These are phyloP conservation scores for Colletotrichum graminicola DNA, from an alignment of 2,329 filamentous ascomycete genomes.

Conservation along the genomic window DNA sequence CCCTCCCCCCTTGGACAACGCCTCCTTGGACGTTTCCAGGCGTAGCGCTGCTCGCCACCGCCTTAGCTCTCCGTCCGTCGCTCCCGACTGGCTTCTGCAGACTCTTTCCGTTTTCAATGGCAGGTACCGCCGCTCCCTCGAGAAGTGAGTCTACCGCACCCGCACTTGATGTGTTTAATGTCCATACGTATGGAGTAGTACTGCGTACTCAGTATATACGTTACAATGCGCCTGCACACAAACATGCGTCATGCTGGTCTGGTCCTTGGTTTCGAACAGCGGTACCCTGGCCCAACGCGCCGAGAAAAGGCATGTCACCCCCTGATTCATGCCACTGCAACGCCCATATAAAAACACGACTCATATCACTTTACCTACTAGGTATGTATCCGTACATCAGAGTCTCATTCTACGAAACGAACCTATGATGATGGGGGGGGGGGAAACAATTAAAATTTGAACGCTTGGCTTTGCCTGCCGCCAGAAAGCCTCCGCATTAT, in stretches of 20 bases:
- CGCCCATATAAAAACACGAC: conserved; percentile 19
- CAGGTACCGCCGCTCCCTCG: background rate
- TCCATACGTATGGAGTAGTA: too few relatives aligned
- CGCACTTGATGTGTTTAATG: conserved; percentile 1
- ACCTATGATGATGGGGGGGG: background rate
- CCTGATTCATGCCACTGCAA: conserved; percentile 40
- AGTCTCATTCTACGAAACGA: conserved; percentile 12
- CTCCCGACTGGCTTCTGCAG: conserved; percentile 17
- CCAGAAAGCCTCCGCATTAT: conserved; percentile 22
- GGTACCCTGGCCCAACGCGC: conserved; percentile 30
- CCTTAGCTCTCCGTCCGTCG: background rate
- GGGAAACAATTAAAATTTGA: background rate
- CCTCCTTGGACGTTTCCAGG: conserved; percentile 29
- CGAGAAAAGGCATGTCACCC: conserved; percentile 11
- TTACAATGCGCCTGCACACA: conserved; percentile 30
- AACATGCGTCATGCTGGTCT: conserved; percentile 34
- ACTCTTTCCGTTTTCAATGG: conserved; percentile 33
- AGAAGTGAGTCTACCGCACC: background rate
- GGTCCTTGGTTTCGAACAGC: conserved; percentile 29
- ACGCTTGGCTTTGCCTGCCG: conserved; percentile 23
- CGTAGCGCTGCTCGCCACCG: conserved; percentile 31
- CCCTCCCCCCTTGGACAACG: conserved; percentile 4
- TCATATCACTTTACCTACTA: conserved; percentile 1
- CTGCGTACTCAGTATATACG: too few relatives aligned
- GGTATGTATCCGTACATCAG: too few relatives aligned